Conservation (phyloP, 2,329 filamentous ascomycete species). For the Stagonosporopsis cucurbitacearum region DNA sequence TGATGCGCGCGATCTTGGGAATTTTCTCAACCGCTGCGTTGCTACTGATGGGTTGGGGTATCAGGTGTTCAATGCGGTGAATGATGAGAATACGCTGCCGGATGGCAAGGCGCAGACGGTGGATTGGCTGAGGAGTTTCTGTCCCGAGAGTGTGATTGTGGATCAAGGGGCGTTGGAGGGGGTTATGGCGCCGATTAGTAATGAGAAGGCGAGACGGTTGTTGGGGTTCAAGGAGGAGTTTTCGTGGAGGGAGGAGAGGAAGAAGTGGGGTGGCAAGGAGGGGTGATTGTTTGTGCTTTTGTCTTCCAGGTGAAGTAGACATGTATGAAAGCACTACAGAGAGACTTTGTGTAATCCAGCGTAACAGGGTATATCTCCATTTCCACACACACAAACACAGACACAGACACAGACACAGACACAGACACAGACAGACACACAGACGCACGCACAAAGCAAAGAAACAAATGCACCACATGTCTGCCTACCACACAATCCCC, state of each 20-base stretch:
- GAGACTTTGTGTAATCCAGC: not conserved
- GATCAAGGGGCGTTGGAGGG: conserved; percentile 58
- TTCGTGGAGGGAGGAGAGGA: conserved; percentile 52
- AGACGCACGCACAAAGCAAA: too few species aligned
- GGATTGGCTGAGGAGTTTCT: conserved; percentile 58
- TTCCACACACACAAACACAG: not conserved
- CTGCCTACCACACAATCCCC: conserved; percentile 43
- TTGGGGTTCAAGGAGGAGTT: conserved; percentile 65
- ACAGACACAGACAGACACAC: too few species aligned
- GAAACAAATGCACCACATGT: not conserved
- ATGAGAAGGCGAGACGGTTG: conserved; percentile 63
- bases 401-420: too few species aligned
- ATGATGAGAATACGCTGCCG: conserved; percentile 61
- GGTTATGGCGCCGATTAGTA: conserved; percentile 63
- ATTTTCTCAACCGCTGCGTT: conserved; percentile 63
- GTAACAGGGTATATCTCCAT: conserved; percentile 8
- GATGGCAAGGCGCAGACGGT: conserved; percentile 48
- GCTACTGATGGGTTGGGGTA: conserved; percentile 63
- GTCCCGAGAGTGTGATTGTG: conserved; percentile 58
- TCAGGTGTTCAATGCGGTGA: conserved; percentile 68
- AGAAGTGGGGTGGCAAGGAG: conserved; percentile 5
- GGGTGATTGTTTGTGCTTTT: not conserved
- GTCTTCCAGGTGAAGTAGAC: not conserved
- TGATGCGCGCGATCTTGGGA: conserved; percentile 65
- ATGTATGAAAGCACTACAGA: not conserved